Evolutionary conservation across 495 filamentous ascomycete species (phyloP).

Genomic region (Aspergillus kassunensis): DNA sequence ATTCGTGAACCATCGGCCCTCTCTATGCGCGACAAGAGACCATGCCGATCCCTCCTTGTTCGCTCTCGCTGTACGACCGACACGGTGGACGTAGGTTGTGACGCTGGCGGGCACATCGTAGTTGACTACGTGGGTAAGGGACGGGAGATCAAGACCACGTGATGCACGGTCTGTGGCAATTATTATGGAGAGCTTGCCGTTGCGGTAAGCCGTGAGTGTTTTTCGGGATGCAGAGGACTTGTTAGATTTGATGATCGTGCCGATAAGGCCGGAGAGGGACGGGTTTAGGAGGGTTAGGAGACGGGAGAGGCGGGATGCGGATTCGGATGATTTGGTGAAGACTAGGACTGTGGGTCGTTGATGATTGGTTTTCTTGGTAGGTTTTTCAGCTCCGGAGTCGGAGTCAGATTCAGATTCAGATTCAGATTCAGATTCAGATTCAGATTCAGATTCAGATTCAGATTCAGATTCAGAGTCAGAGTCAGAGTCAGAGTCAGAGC

Average conservation of each 20-base stretch:
- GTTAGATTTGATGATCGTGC: conserved; percentile 70
- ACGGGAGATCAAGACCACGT: conserved; percentile 81
- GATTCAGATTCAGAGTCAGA: conserved; percentile 20
- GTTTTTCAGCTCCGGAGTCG: conserved; percentile 9
- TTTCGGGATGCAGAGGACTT: conserved; percentile 60
- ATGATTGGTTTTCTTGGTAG: background rate
- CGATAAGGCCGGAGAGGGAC: conserved; percentile 49
- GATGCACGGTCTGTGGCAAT: conserved; percentile 90
- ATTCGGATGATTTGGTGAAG: conserved; percentile 86
- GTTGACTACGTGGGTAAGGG: conserved; percentile 81
- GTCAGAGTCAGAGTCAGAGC: conserved; percentile 13
- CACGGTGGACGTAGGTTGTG: conserved; percentile 85
- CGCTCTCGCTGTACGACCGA: conserved; percentile 86
- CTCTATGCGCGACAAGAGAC: conserved; percentile 71
- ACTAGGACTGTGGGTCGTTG: conserved; percentile 55
- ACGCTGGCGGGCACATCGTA: conserved; percentile 84
- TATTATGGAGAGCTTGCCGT: conserved; percentile 64
- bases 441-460: conserved; percentile 5
- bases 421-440: conserved; percentile 1
- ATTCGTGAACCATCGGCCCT: conserved; percentile 84
- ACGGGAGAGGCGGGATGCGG: conserved; percentile 71
- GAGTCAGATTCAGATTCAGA: conserved; percentile 14
- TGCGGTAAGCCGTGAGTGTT: conserved; percentile 59
- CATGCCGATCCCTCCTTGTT: conserved; percentile 73
- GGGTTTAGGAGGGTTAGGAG: conserved; percentile 70